phyloP scores from a whole-genome alignment of 176 grass and related monocot genomes.

The Urochloa ruziziensis region DNA sequence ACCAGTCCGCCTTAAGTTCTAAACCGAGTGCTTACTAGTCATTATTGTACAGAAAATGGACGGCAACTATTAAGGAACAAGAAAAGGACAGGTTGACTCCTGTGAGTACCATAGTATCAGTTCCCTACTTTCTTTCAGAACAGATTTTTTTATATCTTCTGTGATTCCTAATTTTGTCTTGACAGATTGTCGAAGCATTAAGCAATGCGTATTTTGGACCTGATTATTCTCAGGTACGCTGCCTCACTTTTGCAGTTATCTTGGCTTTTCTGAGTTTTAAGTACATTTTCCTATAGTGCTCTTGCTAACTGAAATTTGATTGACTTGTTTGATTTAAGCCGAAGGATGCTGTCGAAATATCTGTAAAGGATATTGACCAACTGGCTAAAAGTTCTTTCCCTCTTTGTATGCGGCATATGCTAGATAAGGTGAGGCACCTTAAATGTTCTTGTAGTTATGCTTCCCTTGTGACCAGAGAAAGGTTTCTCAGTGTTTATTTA shows the following conservation, averaged over 20 bases:
- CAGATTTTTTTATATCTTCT: not conserved
- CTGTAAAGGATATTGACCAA: conserved; percentile 88
- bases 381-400: conserved; percentile 84
- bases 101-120: conserved; percentile 54
- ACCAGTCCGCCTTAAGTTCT: not conserved
- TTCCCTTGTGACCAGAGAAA: conserved; percentile 31
- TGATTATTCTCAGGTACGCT: conserved; percentile 86
- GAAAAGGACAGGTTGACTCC: conserved; percentile 89
- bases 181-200: conserved; percentile 94
- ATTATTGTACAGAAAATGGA: conserved; percentile 81
- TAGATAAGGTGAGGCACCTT: conserved; percentile 67
- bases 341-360: conserved; percentile 74
- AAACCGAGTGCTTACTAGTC: not conserved
- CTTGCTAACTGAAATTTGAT: not conserved
- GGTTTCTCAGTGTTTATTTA: conserved; percentile 27
- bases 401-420: conserved; percentile 95
- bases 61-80: conserved; percentile 76
- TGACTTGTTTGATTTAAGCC: conserved; percentile 45
- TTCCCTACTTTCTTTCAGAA: conserved; percentile 18
- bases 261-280: conserved; percentile 3
- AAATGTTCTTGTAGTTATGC: conserved; percentile 23
- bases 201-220: conserved; percentile 94
- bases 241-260: not conserved
- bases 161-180: conserved; percentile 43
- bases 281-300: not conserved